A percentile compares a stretch with the other conserved stretches of the same genome.
Evolutionary conservation across 2,329 filamentous ascomycete species (phyloP).

Genomic region (Davidsoniella virescens): DNA sequence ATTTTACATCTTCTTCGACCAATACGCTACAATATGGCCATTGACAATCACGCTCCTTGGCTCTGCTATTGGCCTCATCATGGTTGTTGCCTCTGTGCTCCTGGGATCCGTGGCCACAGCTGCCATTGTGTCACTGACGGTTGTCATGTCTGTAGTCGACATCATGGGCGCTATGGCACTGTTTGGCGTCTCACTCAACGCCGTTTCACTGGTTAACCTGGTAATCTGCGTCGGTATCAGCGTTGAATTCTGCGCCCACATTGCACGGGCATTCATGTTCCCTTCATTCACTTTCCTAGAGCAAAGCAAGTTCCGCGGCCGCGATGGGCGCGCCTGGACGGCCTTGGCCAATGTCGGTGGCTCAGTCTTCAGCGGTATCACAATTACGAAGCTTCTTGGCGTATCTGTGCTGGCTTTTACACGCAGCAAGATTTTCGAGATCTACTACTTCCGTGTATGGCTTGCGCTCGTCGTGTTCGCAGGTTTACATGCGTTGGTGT

Average conservation of each 20-base stretch:
- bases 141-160: constrained; percentile 84
- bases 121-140: constrained; percentile 66
- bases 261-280: constrained; percentile 91
- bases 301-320: constrained; percentile 37
- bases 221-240: constrained; percentile 94
- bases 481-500: constrained; percentile 73
- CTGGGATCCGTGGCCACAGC: constrained; percentile 74
- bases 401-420: constrained; percentile 90
- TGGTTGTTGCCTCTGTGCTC: constrained; percentile 61
- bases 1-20: constrained; percentile 98
- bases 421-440: constrained; percentile 94
- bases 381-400: constrained; percentile 83
- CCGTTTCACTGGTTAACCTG: constrained; percentile 86
- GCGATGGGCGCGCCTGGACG: constrained; percentile 65
- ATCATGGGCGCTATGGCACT: constrained; percentile 93
- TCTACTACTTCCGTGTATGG: constrained; percentile 98
- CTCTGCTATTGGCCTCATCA: constrained; percentile 71
- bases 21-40: constrained; percentile 72
- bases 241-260: constrained; percentile 95
- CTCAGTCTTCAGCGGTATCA: constrained; percentile 91
- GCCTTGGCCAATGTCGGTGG: constrained; percentile 88
- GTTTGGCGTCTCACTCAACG: constrained; percentile 77
- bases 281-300: constrained; percentile 72
- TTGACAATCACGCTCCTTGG: constrained; percentile 67
- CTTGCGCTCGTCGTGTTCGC: constrained; percentile 80